Evolutionary conservation across 2,329 filamentous ascomycete species (phyloP).

Genomic region (Botrytis cinerea): DNA sequence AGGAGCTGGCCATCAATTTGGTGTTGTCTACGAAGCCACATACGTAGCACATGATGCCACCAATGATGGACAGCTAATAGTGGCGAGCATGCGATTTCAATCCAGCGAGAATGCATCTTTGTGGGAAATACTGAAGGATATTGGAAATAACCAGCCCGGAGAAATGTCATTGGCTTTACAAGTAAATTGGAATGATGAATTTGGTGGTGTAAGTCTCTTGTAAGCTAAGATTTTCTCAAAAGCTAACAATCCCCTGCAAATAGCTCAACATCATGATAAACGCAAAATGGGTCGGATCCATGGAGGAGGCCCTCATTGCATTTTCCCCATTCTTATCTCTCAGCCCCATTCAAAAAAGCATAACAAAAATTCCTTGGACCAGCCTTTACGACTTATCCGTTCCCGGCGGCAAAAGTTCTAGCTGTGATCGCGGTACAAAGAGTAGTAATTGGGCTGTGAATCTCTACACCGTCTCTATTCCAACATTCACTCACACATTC

Average conservation of each 20-base stretch:
- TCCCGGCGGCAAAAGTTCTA: not conserved
- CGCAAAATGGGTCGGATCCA: not conserved
- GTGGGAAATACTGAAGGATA: not conserved
- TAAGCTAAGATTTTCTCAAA: not conserved
- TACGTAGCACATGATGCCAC: not conserved
- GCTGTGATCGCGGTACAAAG: not conserved
- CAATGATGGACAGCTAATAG: not conserved
- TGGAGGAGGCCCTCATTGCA: not conserved
- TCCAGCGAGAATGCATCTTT: not conserved
- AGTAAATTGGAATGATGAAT: not conserved
- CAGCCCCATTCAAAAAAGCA: not conserved
- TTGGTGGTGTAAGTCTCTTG: not conserved
- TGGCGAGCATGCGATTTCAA: not conserved
- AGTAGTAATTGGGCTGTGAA: not conserved
- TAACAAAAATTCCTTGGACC: not conserved
- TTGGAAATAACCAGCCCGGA: not conserved
- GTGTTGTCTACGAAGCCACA: not conserved
- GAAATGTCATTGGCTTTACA: not conserved
- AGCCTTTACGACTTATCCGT: not conserved
- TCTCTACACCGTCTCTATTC: not conserved
- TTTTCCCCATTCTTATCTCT: not conserved
- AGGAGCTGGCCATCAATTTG: not conserved
- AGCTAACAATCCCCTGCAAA: not conserved
- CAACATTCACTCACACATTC: not conserved
- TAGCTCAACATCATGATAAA: not conserved